Base-by-base conservation (phyloP, 495 filamentous ascomycete species). In the Penicillium arizonense region DNA sequence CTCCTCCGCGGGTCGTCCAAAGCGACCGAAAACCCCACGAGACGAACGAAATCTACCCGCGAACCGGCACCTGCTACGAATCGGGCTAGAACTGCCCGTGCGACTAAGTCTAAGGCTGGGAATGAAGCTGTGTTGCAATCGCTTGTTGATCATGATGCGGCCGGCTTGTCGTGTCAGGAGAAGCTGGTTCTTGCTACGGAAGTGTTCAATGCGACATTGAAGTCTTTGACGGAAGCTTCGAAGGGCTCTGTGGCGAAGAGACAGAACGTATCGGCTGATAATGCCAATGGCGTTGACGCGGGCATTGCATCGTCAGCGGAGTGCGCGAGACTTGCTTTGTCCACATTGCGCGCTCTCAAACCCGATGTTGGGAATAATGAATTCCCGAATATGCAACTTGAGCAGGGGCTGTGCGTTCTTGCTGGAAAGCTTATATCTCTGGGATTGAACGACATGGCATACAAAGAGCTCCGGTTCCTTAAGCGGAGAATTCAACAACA, bases 321-420 rank as follows among this genome's bases (percentile, higher is more conserved):
- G 71, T 97, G 94, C 57, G 86, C 87, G 10, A 77, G 88, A 18
- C 64, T 87, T 21, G 86, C 88, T 10, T 87, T 96, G 63, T 76
- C 82, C 3, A 85, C 82, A 43, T 70, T 97, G 38, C 74, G 89
- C 44, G 73, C 77, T 20, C 47, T 88, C 18, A 81, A 89, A 50
- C 64, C 58, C 70, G 58, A 78, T 54, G 71, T 73, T 32, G 45
- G 85, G 34, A 73, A 83, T 39, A 60, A 66, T 69, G 52, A 71
- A 57, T 65, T 82, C 13, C 82, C 85, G 8, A 80, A 77, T 33
- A 72, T 93, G 44, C 91, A 97, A 56, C 73, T 96, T 3, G 93
- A 97, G 62, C 85, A 84, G 51, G 94, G 89, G 6, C 88, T 90
- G 69, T 87, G 88, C 38, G 83, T 87, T 7, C 74, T 98, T 36